phyloP scores from a whole-genome alignment of 2,329 filamentous ascomycete species.

The Xylaria sp. region DNA sequence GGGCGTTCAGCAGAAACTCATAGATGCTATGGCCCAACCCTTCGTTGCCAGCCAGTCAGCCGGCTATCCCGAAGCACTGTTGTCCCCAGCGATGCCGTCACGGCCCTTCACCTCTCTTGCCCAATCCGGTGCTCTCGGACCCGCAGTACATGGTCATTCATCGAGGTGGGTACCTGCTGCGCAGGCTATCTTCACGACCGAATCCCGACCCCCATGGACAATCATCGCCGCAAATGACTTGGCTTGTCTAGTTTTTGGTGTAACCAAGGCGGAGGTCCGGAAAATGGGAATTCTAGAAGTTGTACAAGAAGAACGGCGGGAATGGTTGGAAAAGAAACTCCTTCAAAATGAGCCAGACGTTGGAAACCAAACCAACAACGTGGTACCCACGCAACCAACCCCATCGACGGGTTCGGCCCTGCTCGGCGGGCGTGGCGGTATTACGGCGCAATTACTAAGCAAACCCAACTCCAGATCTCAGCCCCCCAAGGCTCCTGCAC shows the following conservation, averaged over 20 bases:
- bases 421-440: constrained; percentile 76
- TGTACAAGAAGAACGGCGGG: constrained; percentile 85
- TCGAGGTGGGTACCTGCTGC: constrained; percentile 90
- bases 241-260: constrained; percentile 97
- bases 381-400: constrained; percentile 52
- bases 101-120: constrained; percentile 54
- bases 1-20: constrained; percentile 81
- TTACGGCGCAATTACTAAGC: constrained; percentile 87
- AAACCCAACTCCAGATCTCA: constrained; percentile 75
- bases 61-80: constrained; percentile 49
- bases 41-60: constrained; percentile 67
- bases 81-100: constrained; percentile 58
- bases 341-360: constrained; percentile 68
- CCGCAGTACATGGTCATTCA: constrained; percentile 83
- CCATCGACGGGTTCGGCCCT: constrained; percentile 59
- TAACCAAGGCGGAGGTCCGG: constrained; percentile 93
- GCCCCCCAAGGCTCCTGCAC: constrained; percentile 63
- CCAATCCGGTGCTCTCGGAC: constrained; percentile 61
- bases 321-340: constrained; percentile 90
- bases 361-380: constrained; percentile 53
- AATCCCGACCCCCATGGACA: constrained; percentile 89
- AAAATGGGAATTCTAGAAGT: constrained; percentile 96
- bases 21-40: constrained; percentile 86
- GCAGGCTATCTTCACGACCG: constrained; percentile 98
- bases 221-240: constrained; percentile 96